Evolutionary conservation across 768 basidiomycete genomes (phyloP).

Genomic region (Xanthoconium stramineum): DNA sequence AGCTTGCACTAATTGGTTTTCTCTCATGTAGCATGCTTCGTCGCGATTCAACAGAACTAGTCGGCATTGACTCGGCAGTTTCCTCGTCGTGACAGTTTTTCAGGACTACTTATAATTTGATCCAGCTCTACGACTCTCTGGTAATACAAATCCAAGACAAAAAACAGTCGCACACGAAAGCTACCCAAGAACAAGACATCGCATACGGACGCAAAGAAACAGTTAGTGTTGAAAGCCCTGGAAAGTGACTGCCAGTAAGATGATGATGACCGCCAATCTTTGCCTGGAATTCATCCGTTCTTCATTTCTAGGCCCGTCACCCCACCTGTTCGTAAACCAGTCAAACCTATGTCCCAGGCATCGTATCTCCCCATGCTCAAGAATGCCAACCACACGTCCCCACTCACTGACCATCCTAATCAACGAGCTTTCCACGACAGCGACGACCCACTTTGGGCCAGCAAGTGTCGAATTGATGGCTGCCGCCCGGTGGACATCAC

Average conservation of each 20-base stretch:
- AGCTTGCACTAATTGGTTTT: too few relatives aligned
- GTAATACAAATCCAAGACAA: too few relatives aligned
- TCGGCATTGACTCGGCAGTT: too few relatives aligned
- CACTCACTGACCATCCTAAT: conserved; percentile 51
- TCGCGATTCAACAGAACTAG: too few relatives aligned
- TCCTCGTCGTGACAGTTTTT: too few relatives aligned
- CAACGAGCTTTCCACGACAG: conserved; percentile 47
- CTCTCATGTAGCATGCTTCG: background rate
- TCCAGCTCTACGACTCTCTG: too few relatives aligned
- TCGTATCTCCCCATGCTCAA: conserved; percentile 41
- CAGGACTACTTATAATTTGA: background rate
- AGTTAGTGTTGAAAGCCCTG: background rate
- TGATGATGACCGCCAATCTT: conserved; percentile 23
- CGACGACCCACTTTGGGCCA: conserved; percentile 38
- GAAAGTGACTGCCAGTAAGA: conserved; percentile 5
- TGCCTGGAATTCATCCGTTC: conserved; percentile 42
- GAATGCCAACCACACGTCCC: conserved; percentile 43
- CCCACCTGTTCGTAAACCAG: conserved; percentile 48
- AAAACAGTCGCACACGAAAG: background rate
- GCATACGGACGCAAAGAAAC: background rate
- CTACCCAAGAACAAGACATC: background rate
- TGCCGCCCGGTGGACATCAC: conserved; percentile 36
- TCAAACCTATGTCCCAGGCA: conserved; percentile 47
- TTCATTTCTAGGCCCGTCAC: conserved; percentile 40
- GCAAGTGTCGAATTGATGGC: conserved; percentile 34